Base-by-base conservation (phyloP, 2,329 filamentous ascomycete species). In the Coniochaeta hoffmannii region DNA sequence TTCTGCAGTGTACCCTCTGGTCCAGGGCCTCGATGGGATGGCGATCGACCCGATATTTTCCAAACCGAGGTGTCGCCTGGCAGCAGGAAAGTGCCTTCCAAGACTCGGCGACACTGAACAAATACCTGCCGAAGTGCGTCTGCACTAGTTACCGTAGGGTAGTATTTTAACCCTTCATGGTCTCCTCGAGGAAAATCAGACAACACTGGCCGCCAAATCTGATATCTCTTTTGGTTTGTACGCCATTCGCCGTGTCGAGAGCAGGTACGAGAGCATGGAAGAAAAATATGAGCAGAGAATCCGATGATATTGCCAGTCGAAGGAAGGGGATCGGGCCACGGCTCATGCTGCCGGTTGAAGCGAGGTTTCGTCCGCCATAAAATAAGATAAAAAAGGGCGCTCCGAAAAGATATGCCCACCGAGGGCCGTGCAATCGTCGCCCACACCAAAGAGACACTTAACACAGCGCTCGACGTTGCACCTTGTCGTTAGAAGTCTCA, bases 171-270 rank as follows among this genome's bases (percentile, higher is more conserved):
- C 12, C 41, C 24, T 46, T 28, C 22, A n/a, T n/a, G 11, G 41
- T 22, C 41, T 28, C 34, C 36, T 46, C 10, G 41, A 46, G 26
- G 41, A 26, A 46, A 46, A 46, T 46, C 41, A 50, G 31, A 19
- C 32, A 50, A 22, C 26, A 50, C 49, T 28, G 12, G 28, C 30
- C 49, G 15, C 49, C 49, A 51, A 51, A 34, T 51, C 28, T 51
- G 59, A 65, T 65, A 61, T 63, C 60, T 62, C 60, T 70, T 68
- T 69, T 67, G 64, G 61, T 69, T 69, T 66, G 67, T 73, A 68
- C 71, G 70, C 71, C 71, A 64, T 73, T 72, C 71, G 70, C 71
- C 71, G 63, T 61, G 60, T 66, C 63, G 63, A 65, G 64, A 38
- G 22, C 32, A 36, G 31, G 50, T 53, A 38, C 8, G 59, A 63